Percentiles rank a stretch among this genome's conserved stretches.
Conservation (phyloP, 768 basidiomycete species). For the Scleroderma citrinum region DNA sequence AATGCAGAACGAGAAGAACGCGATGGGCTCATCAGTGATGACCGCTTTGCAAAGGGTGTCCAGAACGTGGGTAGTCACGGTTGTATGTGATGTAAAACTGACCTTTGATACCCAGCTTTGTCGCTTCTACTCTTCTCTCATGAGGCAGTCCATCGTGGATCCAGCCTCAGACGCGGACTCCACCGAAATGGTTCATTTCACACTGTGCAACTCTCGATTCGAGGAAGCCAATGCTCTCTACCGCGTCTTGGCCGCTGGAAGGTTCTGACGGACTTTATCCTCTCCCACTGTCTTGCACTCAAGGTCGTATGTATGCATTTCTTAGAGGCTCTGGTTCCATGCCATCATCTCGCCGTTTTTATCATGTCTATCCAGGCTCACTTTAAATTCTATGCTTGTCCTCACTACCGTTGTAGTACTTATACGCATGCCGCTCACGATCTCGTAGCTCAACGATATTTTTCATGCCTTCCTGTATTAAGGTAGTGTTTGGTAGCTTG, state of each 20-base stretch:
- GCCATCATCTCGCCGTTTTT: too few species aligned
- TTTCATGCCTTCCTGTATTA: too few species aligned
- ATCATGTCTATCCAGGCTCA: too few species aligned
- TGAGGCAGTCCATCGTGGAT: conserved; percentile 63
- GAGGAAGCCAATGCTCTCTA: conserved; percentile 76
- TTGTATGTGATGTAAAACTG: background rate
- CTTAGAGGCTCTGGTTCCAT: background rate
- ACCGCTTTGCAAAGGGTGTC: conserved; percentile 66
- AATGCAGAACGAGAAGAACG: conserved; percentile 62
- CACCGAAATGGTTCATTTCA: conserved; percentile 75
- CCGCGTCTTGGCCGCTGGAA: conserved; percentile 47
- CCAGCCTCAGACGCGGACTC: conserved; percentile 59
- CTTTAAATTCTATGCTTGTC: too few species aligned
- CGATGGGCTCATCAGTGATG: conserved; percentile 64
- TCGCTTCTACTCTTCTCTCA: conserved; percentile 67
- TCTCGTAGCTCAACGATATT: too few species aligned
- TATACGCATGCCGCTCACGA: too few species aligned
- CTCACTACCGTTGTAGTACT: too few species aligned
- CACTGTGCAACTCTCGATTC: conserved; percentile 62
- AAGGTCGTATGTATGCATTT: background rate
- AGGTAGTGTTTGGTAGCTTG: too few species aligned
- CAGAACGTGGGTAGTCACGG: conserved; percentile 48
- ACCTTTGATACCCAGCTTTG: conserved; percentile 43
- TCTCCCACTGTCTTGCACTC: background rate
- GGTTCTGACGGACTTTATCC: conserved; percentile 16